Conservation (phyloP, 2,329 filamentous ascomycete genomes). For the Fusarium sp. region DNA sequence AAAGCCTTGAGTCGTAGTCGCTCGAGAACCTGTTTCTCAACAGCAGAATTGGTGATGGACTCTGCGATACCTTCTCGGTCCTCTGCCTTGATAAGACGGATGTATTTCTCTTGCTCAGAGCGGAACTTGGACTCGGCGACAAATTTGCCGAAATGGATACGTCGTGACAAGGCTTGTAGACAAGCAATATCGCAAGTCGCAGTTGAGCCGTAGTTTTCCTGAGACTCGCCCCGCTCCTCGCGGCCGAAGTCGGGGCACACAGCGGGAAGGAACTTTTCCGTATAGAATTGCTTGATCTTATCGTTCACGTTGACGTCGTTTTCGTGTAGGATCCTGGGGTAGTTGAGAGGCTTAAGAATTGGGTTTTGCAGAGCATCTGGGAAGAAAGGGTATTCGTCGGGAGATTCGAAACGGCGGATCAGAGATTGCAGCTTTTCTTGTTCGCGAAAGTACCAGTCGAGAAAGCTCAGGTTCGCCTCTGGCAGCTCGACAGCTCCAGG, state of each 20-base stretch:
- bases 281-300: slow-evolving; percentile 87
- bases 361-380: slow-evolving; percentile 81
- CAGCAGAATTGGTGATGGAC: slow-evolving; percentile 88
- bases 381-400: slow-evolving; percentile 98
- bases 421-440: slow-evolving; percentile 92
- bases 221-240: slow-evolving; percentile 82
- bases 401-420: slow-evolving; percentile 93
- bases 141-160: slow-evolving; percentile 98
- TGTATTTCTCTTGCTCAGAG: slow-evolving; percentile 84
- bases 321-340: slow-evolving; percentile 86
- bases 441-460: slow-evolving; percentile 93
- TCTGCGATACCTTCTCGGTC: slow-evolving; percentile 86
- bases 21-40: slow-evolving; percentile 93
- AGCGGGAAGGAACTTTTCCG: slow-evolving; percentile 82
- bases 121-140: slow-evolving; percentile 96
- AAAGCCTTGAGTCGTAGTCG: slow-evolving; percentile 87
- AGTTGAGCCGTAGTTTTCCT: slow-evolving; percentile 95
- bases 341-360: slow-evolving; percentile 87
- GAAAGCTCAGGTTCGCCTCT: slow-evolving; percentile 78
- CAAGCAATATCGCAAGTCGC: slow-evolving; percentile 92
- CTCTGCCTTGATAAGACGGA: slow-evolving; percentile 80
- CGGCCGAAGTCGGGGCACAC: slow-evolving; percentile 84
- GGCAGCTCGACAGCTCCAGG: slow-evolving; percentile 85
- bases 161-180: slow-evolving; percentile 87
- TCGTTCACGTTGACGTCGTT: slow-evolving; percentile 93